Evolutionary conservation across 768 basidiomycete species (phyloP), one percentile per base, ranked within the genome.

Genomic region (Thelephora ganbajun): DNA sequence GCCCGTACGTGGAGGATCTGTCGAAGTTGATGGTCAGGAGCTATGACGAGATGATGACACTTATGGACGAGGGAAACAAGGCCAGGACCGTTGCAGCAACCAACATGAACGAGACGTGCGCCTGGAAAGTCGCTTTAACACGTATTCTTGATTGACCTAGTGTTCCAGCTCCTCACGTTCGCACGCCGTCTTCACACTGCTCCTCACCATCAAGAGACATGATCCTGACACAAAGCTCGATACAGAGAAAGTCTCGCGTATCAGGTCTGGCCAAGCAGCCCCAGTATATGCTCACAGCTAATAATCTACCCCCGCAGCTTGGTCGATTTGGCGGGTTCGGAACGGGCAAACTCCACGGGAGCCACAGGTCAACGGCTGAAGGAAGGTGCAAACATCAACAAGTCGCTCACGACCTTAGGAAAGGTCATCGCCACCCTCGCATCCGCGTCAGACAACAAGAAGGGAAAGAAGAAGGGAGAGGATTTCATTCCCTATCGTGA

Each of bases 31-130:
- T 83, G 23, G 96, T 98, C 41, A 81, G 76, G 59, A 84, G 73
- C 62, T 98, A 93, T 61, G 78, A 86, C 26, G 94, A 96, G 62
- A 96, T 99, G 85, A 94, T 96, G 85, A 90, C 83, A 5, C 82
- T 99, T 60, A 98, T 98, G 94, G 94, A 99, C 68, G 94, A 99
- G 63, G 94, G 94, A 35, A 99, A 97, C 65, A 97, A 98, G 69
- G 93, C 96, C 45, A 73, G 96, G 44, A 98, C 96, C 12, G 94
- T 99, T 19, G 96, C 96, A 18, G 93, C 96, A 20, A 99, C 96
- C 18, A 92, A 96, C 66, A 99, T 99, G 96, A 99, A 99, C 66
- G 96, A 97, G 66, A 96, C 92, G 76, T 88, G 61, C 56, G 80
- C 67, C 4, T 33, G 19, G 39, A 5, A 16, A 14, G 37, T 45